These are phyloP conservation scores for Omphalea diandra DNA, from an alignment of 441 rosid genomes.

Conservation along the genomic window DNA sequence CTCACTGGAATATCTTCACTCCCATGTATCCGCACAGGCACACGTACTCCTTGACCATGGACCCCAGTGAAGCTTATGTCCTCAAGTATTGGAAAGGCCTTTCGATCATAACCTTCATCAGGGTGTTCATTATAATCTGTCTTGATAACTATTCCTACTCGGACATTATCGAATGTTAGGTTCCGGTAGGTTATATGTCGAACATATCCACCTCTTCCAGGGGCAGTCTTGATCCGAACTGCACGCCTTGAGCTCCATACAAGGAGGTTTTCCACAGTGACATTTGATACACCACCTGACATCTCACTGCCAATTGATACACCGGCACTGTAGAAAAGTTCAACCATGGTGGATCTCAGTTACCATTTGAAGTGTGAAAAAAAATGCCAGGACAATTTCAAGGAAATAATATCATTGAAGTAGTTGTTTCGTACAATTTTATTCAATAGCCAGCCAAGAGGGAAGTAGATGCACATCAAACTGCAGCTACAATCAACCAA, in stretches of 20 bases:
- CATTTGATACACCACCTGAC: slow-evolving; percentile 94
- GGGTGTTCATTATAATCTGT: slow-evolving; percentile 98
- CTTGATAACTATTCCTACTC: slow-evolving; percentile 91
- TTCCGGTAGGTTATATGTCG: slow-evolving; percentile 62
- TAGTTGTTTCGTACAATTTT: background rate
- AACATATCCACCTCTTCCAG: slow-evolving; percentile 88
- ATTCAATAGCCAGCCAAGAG: background rate
- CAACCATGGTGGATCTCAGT: slow-evolving; percentile 20
- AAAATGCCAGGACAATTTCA: slow-evolving; percentile 2
- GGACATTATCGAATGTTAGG: slow-evolving; percentile 72
- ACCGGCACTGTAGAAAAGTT: slow-evolving; percentile 66
- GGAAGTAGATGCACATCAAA: background rate
- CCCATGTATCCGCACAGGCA: slow-evolving; percentile 91
- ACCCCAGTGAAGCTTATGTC: slow-evolving; percentile 73
- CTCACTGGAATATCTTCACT: slow-evolving; percentile 72
- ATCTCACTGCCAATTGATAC: slow-evolving; percentile 95
- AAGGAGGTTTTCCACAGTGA: slow-evolving; percentile 68
- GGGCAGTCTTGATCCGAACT: slow-evolving; percentile 91
- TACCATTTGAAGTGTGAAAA: slow-evolving; percentile 6
- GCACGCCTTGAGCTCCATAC: slow-evolving; percentile 92
- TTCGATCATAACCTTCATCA: slow-evolving; percentile 63
- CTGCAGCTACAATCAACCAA: background rate
- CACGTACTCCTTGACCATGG: slow-evolving; percentile 85
- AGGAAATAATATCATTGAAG: background rate
- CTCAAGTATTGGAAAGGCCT: slow-evolving; percentile 58